Evolutionary conservation across 768 basidiomycete genomes (phyloP).

Genomic region (Tricholoma bakamatsutake): DNA sequence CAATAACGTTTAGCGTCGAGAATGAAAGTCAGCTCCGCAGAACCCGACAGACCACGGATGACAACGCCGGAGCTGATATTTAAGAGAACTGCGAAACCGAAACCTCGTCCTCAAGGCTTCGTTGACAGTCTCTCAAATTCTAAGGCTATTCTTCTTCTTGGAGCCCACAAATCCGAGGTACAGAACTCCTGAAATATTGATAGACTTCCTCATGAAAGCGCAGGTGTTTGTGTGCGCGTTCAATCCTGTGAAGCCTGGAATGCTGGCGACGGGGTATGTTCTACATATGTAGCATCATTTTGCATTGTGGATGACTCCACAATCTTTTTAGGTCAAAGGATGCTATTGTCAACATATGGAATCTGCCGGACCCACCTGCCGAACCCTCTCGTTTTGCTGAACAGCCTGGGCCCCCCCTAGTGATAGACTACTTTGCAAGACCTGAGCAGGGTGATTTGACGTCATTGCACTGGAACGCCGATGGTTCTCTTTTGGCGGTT

Average conservation of each 20-base stretch:
- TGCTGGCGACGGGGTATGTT: slow-evolving; percentile 72
- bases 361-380: slow-evolving; percentile 41
- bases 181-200: background rate
- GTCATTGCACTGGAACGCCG: slow-evolving; percentile 69
- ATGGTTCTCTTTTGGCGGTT: slow-evolving; percentile 69
- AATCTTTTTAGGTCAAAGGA: slow-evolving; percentile 58
- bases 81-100: slow-evolving; percentile 27
- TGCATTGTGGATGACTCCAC: slow-evolving; percentile 4
- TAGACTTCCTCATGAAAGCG: background rate
- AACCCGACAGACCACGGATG: slow-evolving; percentile 8
- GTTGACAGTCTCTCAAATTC: slow-evolving; percentile 37
- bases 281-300: slow-evolving; percentile 1
- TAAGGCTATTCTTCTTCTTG: slow-evolving; percentile 39
- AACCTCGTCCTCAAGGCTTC: slow-evolving; percentile 34
- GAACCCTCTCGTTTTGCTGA: slow-evolving; percentile 24
- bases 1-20: slow-evolving; percentile 6
- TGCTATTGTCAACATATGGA: slow-evolving; percentile 69
- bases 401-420: slow-evolving; percentile 30
- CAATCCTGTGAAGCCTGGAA: slow-evolving; percentile 54
- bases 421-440: slow-evolving; percentile 44
- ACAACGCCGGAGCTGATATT: slow-evolving; percentile 8
- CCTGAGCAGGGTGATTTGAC: slow-evolving; percentile 59
- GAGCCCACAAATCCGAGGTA: slow-evolving; percentile 62
- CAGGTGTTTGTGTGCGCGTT: slow-evolving; percentile 81
- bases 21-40: slow-evolving; percentile 9